Conservation (phyloP, 2,329 filamentous ascomycete species). For the Cordyceps cicadae region DNA sequence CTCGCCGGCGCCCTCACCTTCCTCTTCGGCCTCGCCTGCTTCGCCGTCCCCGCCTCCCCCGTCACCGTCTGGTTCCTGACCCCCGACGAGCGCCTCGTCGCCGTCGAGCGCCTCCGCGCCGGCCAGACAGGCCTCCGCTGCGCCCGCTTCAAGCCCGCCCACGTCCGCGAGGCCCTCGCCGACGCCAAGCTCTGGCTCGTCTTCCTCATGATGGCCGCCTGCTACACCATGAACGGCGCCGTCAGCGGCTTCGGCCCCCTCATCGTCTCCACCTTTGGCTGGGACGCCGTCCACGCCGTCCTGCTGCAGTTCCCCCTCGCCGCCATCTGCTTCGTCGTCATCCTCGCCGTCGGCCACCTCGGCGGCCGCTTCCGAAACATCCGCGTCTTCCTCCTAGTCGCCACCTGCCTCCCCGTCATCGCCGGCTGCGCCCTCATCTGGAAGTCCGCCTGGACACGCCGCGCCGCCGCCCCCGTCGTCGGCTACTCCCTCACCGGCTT, state of each 20-base stretch:
- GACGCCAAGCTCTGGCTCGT: conserved; percentile 36
- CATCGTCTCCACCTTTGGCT: conserved; percentile 65
- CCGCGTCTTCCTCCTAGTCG: conserved; percentile 54
- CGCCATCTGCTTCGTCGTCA: conserved; percentile 56
- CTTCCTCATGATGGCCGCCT: conserved; percentile 38
- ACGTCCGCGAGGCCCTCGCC: conserved; percentile 32
- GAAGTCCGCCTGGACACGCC: conserved; percentile 57
- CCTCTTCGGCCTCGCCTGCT: conserved; percentile 56
- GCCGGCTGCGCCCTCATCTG: conserved; percentile 68
- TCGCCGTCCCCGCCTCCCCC: conserved; percentile 52
- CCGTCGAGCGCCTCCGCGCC: conserved; percentile 50
- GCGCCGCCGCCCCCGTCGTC: conserved; percentile 56
- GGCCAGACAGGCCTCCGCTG: conserved; percentile 36
- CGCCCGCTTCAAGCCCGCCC: conserved; percentile 30
- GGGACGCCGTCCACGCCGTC: conserved; percentile 54
- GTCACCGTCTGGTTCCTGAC: conserved; percentile 17
- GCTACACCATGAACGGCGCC: conserved; percentile 64
- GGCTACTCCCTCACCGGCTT: conserved; percentile 67
- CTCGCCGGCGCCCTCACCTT: conserved; percentile 56
- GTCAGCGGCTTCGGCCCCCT: conserved; percentile 63
- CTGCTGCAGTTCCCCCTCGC: conserved; percentile 69
- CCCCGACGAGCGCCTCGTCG: conserved; percentile 26
- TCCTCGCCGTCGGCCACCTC: conserved; percentile 58
- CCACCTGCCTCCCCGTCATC: conserved; percentile 65
- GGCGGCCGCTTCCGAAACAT: conserved; percentile 53